These are phyloP conservation scores for Penicillium hesseltinei DNA, from an alignment of 2,329 filamentous ascomycete species.

Conservation along the genomic window DNA sequence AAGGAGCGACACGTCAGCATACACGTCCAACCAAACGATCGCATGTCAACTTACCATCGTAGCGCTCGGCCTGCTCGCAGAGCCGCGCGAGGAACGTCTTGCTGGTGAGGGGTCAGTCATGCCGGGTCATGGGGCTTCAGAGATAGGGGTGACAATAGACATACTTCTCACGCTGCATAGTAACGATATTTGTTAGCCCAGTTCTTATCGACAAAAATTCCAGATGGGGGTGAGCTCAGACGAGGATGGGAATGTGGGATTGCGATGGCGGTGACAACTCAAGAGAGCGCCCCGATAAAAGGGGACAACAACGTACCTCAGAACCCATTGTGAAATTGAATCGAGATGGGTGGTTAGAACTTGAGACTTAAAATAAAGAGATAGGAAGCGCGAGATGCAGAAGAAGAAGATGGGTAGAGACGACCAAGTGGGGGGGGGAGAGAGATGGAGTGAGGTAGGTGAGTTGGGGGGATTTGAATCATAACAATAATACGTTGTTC, in stretches of 20 bases:
- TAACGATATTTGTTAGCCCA: constrained; percentile 36
- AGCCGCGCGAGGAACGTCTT: constrained; percentile 99
- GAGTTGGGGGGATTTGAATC: constrained; percentile 20
- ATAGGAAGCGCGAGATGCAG: constrained; percentile 18
- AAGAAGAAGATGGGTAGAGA: constrained; percentile 23
- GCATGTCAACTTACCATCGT: constrained; percentile 69
- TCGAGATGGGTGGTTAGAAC: constrained; percentile 48
- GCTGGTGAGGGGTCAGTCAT: constrained; percentile 57
- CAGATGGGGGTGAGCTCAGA: constrained; percentile 7
- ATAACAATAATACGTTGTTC: constrained; percentile 17
- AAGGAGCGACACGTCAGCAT: constrained; percentile 27
- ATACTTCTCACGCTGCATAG: constrained; percentile 67
- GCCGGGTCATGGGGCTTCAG: constrained; percentile 13
- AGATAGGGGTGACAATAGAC: constrained; percentile 31
- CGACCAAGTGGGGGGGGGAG: constrained; percentile 25
- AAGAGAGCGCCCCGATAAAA: constrained; percentile 34
- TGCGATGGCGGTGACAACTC: constrained; percentile 30
- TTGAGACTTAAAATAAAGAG: constrained; percentile 16
- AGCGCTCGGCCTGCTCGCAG: constrained; percentile 99
- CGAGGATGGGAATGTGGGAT: constrained; percentile 17
- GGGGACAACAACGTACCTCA: constrained; percentile 55
- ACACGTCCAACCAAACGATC: neutral
- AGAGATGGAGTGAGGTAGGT: constrained; percentile 15
- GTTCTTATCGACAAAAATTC: constrained; percentile 33
- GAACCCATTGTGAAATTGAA: constrained; percentile 55